Evolutionary conservation across 2,329 filamentous ascomycete genomes (phyloP), one percentile per base, ranked within the genome.

Genomic region (Dactylellina parvicollis): DNA sequence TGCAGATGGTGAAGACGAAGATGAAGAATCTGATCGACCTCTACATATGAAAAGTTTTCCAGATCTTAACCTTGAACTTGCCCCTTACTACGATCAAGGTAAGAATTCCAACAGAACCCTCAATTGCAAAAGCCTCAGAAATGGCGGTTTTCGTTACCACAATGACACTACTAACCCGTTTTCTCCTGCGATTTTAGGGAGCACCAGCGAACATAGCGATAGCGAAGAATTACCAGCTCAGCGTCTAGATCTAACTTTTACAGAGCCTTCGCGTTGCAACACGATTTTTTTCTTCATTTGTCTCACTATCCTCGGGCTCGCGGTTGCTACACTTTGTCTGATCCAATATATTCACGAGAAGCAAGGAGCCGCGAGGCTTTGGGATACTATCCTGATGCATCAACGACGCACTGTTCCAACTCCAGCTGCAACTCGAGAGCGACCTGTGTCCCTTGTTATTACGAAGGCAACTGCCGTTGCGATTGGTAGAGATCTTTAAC

Each of bases 41-140:
- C 36, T 20, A 12, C 54, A 52, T 10, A 69, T 69, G 64, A 32
- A 61, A 5, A 56, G 62, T 40, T 61, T 28, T 2, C 56, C 56
- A 5, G 65, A 70, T 47, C 47, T 70, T 4, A 56, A 70, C 2
- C 65, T 47, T 10, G 65, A 70, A 28, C 36, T 70, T 2, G n/a
- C 8, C 1, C 28, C 36, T 8, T 61, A 30, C 24, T n/a, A n/a
- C n/a, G n/a, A n/a, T n/a, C n/a, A n/a, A n/a, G n/a, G n/a, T n/a
- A n/a, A n/a, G n/a, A n/a, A n/a, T n/a, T n/a, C n/a, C n/a, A n/a
- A n/a, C n/a, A n/a, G n/a, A n/a, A n/a, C n/a, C n/a, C n/a, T n/a
- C n/a, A n/a, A n/a, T n/a, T n/a, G n/a, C n/a, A n/a, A n/a, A n/a
- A n/a, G n/a, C n/a, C n/a, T n/a, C n/a, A n/a, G n/a, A n/a, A n/a